These are phyloP conservation scores for Acer negundo DNA, from an alignment of 345 rosid species.

Conservation along the genomic window DNA sequence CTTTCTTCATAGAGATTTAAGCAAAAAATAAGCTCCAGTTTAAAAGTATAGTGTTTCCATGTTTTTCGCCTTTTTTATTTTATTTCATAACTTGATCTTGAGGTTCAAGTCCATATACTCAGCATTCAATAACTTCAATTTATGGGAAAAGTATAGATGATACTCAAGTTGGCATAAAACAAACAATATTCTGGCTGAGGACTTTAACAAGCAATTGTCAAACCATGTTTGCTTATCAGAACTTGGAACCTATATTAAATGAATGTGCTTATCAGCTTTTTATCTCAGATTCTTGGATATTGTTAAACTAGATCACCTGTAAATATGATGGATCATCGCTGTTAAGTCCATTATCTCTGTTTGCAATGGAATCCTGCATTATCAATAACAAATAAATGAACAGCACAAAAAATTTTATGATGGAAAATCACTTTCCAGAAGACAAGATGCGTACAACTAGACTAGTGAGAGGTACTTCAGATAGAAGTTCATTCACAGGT, in stretches of 20 bases:
- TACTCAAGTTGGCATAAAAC: not conserved
- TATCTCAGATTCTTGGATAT: constrained; percentile 8
- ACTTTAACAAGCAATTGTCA: not conserved
- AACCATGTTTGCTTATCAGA: not conserved
- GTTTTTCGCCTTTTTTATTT: not conserved
- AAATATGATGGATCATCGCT: constrained; percentile 40
- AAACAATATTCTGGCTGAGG: not conserved
- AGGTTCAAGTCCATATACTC: not conserved
- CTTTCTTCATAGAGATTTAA: constrained; percentile 2
- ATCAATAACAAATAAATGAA: constrained; percentile 18
- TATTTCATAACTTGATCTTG: not conserved
- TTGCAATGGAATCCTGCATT: constrained; percentile 45
- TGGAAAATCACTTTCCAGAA: constrained; percentile 8
- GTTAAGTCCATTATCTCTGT: constrained; percentile 32
- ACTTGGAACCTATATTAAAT: not conserved
- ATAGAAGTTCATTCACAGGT: constrained; percentile 68
- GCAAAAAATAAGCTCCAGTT: constrained; percentile 7
- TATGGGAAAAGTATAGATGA: not conserved
- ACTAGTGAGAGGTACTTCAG: constrained; percentile 51
- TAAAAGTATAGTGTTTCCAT: not conserved
- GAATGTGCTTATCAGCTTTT: constrained; percentile 11
- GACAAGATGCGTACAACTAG: constrained; percentile 37
- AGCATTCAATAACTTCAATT: not conserved
- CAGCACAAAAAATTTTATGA: not conserved
- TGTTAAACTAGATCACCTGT: constrained; percentile 44